Conservation (phyloP, 2,329 filamentous ascomycete genomes). For the Dendryphion nanum region DNA sequence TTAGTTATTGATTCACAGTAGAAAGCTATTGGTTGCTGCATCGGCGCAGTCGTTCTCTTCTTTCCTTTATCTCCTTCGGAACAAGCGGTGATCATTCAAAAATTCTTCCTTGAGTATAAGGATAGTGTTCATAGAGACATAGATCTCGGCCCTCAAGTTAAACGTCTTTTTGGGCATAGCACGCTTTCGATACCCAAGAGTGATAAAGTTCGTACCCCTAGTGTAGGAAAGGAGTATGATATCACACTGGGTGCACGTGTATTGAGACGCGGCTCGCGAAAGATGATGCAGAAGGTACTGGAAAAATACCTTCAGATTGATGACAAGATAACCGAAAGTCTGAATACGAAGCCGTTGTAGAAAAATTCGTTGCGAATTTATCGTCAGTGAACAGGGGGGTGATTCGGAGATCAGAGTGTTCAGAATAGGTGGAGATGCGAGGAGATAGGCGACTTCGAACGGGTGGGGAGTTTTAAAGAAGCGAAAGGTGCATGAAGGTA, state of each 20-base stretch:
- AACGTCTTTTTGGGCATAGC: constrained; percentile 2
- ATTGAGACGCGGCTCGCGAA: neutral
- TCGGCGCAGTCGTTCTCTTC: constrained; percentile 36
- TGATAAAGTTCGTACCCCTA: constrained; percentile 1
- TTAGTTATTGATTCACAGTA: neutral
- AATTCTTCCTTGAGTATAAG: constrained; percentile 39
- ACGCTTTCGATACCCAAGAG: constrained; percentile 1
- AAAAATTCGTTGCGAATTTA: too few relatives aligned
- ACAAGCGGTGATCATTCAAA: constrained; percentile 45
- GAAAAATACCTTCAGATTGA: neutral
- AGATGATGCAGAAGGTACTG: neutral
- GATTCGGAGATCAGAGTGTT: too few relatives aligned
- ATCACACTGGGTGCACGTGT: constrained; percentile 1
- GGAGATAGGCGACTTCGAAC: too few relatives aligned
- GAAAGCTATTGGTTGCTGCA: constrained; percentile 1
- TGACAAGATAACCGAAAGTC: neutral
- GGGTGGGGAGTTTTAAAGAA: too few relatives aligned
- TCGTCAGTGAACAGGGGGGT: too few relatives aligned
- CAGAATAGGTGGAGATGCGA: too few relatives aligned
- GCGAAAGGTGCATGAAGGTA: too few relatives aligned
- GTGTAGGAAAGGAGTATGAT: neutral
- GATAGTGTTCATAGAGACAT: constrained; percentile 4
- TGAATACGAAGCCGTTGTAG: neutral
- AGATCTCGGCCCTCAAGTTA: constrained; percentile 16
- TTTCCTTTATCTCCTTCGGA: constrained; percentile 42